phyloP scores from a whole-genome alignment of 1,284 basidiomycete species.

The Puccinia sorghi region DNA sequence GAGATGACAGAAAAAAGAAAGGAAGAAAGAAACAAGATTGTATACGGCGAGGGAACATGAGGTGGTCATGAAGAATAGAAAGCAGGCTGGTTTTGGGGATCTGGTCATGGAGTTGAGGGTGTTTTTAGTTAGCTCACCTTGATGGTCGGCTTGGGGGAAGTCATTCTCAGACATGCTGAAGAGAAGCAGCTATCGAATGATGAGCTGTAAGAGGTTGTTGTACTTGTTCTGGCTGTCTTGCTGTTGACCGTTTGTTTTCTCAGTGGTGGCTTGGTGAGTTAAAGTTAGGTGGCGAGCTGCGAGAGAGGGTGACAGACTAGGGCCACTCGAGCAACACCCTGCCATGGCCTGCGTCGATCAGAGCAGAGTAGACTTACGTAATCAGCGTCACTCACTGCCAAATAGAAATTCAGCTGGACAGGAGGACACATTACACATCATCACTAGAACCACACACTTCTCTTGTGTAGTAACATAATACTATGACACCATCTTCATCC shows the following conservation, averaged over 20 bases:
- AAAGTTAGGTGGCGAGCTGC: no score
- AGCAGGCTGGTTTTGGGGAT: background rate
- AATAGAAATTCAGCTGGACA: background rate
- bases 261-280: background rate
- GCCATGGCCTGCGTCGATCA: no score
- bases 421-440: no score
- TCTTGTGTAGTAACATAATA: no score
- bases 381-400: background rate
- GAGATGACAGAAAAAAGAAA: background rate
- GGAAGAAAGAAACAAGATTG: background rate
- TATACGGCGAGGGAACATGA: no score
- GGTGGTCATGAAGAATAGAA: background rate
- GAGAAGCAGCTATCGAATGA: background rate
- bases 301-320: background rate
- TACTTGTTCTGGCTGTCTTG: background rate
- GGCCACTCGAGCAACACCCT: no score
- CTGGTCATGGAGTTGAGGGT: background rate
- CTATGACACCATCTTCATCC: no score
- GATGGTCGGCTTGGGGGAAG: conserved; percentile 15
- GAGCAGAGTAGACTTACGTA: background rate
- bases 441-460: no score
- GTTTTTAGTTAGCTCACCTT: background rate
- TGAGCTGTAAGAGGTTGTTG: background rate
- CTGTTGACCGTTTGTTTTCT: background rate
- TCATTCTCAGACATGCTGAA: conserved; percentile 22